These are phyloP conservation scores for Jamesozyma gamospora DNA, from an alignment of 805 yeast genomes.

Conservation along the genomic window DNA sequence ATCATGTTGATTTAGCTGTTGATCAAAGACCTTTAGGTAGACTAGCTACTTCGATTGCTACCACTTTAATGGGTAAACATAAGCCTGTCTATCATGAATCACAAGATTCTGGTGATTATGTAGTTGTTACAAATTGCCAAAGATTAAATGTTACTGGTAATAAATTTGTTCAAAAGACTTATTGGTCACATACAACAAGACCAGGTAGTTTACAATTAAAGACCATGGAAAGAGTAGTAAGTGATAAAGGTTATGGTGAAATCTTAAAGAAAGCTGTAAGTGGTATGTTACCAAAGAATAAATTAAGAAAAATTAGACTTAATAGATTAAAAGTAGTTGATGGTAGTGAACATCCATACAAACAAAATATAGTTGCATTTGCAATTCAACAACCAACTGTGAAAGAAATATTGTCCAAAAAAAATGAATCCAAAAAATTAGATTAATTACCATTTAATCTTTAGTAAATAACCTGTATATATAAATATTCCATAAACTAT, in stretches of 20 bases:
- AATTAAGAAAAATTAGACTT: conserved; percentile 64
- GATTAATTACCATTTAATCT: no score
- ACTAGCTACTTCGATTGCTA: conserved; percentile 80
- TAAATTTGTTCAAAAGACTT: conserved; percentile 68
- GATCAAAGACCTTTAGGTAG: conserved; percentile 87
- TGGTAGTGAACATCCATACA: conserved; percentile 81
- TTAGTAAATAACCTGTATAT: not conserved
- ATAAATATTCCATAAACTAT: not conserved
- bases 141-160: conserved; percentile 76
- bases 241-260: conserved; percentile 82
- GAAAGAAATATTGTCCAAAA: conserved; percentile 29
- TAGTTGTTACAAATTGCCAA: conserved; percentile 88
- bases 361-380: conserved; percentile 71
- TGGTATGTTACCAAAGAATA: conserved; percentile 93
- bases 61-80: conserved; percentile 90
- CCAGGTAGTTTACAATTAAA: conserved; percentile 84
- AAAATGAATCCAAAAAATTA: not conserved
- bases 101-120: conserved; percentile 90
- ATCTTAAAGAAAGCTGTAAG: conserved; percentile 78
- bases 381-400: conserved; percentile 54
- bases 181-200: conserved; percentile 80
- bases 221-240: conserved; percentile 68
- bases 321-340: conserved; percentile 81
- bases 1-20: conserved; percentile 80
- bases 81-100: conserved; percentile 78